Evolutionary conservation across 2,329 filamentous ascomycete species (phyloP), one percentile per base, ranked within the genome.

Genomic region (Fusarium sp.): DNA sequence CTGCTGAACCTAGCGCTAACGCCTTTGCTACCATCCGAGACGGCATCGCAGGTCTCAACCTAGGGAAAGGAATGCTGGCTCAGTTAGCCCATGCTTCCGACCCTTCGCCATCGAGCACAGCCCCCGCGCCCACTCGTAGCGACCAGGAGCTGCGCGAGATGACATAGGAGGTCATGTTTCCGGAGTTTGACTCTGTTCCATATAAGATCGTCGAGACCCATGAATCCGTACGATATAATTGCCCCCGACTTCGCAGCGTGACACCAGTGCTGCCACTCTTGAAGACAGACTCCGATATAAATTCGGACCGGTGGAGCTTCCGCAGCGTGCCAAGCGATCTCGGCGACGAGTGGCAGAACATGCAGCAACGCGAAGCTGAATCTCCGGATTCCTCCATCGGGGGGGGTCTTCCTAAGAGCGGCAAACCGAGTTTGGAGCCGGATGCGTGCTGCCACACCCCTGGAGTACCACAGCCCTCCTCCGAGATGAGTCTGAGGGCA

Each of bases 21-120:
- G 81, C 86, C 5, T 84, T 89, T 67, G 78, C 86, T 6, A 80
- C 84, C 18, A 83, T 89, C 27, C 82, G 85, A 63, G 87, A 89
- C 29, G 86, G 86, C 25, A 84, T 89, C 18, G 83, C 84, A 2
- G 84, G 84, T 18, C 76, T 90, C 11, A 85, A 84, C 47, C 78
- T 91, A 20, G 85, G 87, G n/a, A 87, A 85, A 63, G 84, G 84
- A 20, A 77, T 87, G 57, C 80, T 88, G 45, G 78, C 81, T 60
- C 81, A 79, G 54, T 73, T 83, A 61, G 79, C 81, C 29, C 67
- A 78, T 16, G 52, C 61, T 29, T 70, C 61, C 74, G 73, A 78
- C 76, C 69, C 79, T 73, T 31, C 72, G 75, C 29, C 74, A 38
- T 74, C 68, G 31, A 70, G 45, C 45, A 56, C 73, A 29, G 57